These are phyloP conservation scores for Pyronema domesticum DNA, from an alignment of 495 filamentous ascomycete genomes.

Conservation along the genomic window DNA sequence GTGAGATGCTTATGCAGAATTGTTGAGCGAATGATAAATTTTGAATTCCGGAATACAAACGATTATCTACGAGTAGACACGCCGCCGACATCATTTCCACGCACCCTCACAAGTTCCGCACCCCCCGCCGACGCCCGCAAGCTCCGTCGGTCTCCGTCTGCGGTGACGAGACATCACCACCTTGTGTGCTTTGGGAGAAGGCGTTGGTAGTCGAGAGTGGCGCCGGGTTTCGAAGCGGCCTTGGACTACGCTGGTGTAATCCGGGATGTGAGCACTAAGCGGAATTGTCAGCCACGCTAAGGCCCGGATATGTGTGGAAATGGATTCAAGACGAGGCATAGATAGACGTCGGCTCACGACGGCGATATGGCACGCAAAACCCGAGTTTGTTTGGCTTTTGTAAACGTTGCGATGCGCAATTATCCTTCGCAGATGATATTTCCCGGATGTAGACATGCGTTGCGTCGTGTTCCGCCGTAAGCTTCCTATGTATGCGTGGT, in stretches of 20 bases:
- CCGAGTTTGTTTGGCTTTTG: not conserved
- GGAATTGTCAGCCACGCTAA: not conserved
- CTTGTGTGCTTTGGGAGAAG: not conserved
- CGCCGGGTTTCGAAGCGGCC: not conserved
- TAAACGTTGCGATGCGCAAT: not conserved
- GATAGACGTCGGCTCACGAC: not conserved
- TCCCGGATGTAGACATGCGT: not conserved
- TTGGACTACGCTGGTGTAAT: not conserved
- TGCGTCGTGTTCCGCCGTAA: too few relatives aligned
- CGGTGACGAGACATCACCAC: too few relatives aligned
- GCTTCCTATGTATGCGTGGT: not conserved
- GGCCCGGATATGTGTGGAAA: not conserved
- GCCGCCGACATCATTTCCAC: too few relatives aligned
- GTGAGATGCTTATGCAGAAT: too few relatives aligned
- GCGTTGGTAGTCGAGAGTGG: not conserved
- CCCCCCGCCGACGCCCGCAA: too few relatives aligned
- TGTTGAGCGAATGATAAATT: too few relatives aligned
- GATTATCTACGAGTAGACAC: too few relatives aligned
- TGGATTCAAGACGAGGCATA: not conserved
- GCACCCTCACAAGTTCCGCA: too few relatives aligned
- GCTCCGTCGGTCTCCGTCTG: too few relatives aligned
- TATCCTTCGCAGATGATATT: not conserved
- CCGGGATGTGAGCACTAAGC: not conserved
- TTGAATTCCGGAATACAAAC: too few relatives aligned
- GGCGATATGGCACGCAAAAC: not conserved